Conservation (phyloP, 495 filamentous ascomycete genomes). For the Talaromyces trachyspermus region DNA sequence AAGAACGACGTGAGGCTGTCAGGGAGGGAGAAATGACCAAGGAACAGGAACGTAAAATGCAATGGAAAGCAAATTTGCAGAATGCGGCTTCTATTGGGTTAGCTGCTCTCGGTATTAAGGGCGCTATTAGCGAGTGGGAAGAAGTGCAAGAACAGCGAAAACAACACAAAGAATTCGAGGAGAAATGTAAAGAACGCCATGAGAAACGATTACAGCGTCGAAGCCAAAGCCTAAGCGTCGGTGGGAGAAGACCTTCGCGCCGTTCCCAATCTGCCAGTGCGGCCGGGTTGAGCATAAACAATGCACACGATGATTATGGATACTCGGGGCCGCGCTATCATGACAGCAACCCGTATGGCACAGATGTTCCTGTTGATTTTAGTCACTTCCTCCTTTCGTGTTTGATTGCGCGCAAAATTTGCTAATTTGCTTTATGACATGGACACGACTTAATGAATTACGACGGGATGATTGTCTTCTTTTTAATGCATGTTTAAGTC, state of each 20-base stretch:
- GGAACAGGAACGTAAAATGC: slow-evolving; percentile 66
- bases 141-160: slow-evolving; percentile 55
- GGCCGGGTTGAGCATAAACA: slow-evolving; percentile 7
- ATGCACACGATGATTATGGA: slow-evolving; percentile 21
- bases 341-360: slow-evolving; percentile 16
- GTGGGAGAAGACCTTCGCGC: neutral
- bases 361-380: slow-evolving; percentile 1
- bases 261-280: slow-evolving; percentile 1
- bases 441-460: slow-evolving; percentile 1
- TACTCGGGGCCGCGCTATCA: slow-evolving; percentile 12
- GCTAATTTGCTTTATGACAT: neutral
- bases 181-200: slow-evolving; percentile 37
- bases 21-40: slow-evolving; percentile 65
- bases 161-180: slow-evolving; percentile 43
- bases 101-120: slow-evolving; percentile 79
- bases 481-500: neutral
- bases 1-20: slow-evolving; percentile 61
- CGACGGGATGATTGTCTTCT: neutral
- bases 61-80: slow-evolving; percentile 64
- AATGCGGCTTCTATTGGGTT: slow-evolving; percentile 76
- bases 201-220: slow-evolving; percentile 19
- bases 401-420: neutral
- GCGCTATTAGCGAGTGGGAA: slow-evolving; percentile 69
- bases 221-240: neutral
- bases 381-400: neutral